A percentile compares a stretch with the other conserved stretches of the same genome.
These are phyloP conservation scores for Fusarium penzigii DNA, from an alignment of 2,329 filamentous ascomycete genomes.

Conservation along the genomic window DNA sequence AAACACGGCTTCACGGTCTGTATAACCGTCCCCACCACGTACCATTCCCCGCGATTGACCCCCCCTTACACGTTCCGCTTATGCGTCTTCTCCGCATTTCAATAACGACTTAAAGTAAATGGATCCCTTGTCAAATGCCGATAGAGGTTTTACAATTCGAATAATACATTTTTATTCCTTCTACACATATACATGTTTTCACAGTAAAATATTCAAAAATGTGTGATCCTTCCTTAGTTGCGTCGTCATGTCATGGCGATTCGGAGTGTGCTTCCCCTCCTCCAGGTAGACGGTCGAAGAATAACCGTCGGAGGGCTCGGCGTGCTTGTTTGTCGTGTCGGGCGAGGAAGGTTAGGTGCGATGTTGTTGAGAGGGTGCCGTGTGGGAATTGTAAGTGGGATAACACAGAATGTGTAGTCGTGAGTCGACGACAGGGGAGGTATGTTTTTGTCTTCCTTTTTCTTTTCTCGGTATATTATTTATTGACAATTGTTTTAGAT, in stretches of 20 bases:
- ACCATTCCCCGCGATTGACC: no score
- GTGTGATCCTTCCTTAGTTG: no score
- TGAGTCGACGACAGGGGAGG: neutral
- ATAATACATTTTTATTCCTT: no score
- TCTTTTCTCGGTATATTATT: neutral
- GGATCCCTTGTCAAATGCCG: no score
- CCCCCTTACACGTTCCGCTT: no score
- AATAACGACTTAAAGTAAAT: no score
- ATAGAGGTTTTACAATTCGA: no score
- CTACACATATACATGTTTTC: no score
- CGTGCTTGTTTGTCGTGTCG: constrained; percentile 86
- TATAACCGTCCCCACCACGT: no score
- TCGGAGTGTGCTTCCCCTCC: neutral
- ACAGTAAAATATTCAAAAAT: no score
- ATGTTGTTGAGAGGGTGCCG: constrained; percentile 83
- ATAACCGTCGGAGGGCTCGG: constrained; percentile 75
- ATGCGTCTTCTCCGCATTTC: no score
- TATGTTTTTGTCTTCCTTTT: constrained; percentile 50
- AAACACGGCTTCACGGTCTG: no score
- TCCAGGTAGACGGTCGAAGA: constrained; percentile 37
- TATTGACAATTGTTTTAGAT: neutral
- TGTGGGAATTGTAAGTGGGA: constrained; percentile 84
- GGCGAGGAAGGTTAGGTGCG: constrained; percentile 85
- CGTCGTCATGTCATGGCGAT: neutral
- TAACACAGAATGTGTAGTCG: constrained; percentile 55